Evolutionary conservation across 2,329 filamentous ascomycete species (phyloP).

Genomic region (Aureobasidium uvarum): DNA sequence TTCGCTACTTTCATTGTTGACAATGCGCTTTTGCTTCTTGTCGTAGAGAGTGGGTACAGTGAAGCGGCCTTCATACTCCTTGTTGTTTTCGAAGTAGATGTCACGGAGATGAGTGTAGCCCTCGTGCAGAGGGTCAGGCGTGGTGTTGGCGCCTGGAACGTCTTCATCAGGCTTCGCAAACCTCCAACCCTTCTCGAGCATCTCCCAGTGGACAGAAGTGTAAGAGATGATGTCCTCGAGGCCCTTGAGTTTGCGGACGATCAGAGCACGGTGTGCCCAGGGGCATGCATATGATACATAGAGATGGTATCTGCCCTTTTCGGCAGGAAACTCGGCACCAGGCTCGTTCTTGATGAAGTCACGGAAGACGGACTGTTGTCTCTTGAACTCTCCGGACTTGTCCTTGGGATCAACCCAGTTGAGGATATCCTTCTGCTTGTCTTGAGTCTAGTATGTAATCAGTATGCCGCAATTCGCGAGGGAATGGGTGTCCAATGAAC

Average conservation of each 20-base stretch:
- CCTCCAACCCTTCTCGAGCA: slow-evolving; percentile 74
- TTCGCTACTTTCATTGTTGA: slow-evolving; percentile 85
- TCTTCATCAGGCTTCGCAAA: slow-evolving; percentile 68
- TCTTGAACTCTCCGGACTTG: slow-evolving; percentile 88
- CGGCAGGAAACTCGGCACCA: slow-evolving; percentile 73
- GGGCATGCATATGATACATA: slow-evolving; percentile 94
- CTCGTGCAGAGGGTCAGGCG: slow-evolving; percentile 62
- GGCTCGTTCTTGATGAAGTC: slow-evolving; percentile 71
- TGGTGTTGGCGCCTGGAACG: slow-evolving; percentile 53
- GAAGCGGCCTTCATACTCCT: slow-evolving; percentile 72
- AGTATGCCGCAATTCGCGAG: background rate
- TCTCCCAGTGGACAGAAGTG: slow-evolving; percentile 91
- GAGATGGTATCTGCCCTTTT: slow-evolving; percentile 89
- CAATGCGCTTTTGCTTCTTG: slow-evolving; percentile 62
- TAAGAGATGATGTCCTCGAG: slow-evolving; percentile 77
- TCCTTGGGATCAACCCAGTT: slow-evolving; percentile 79
- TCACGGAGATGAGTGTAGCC: slow-evolving; percentile 73
- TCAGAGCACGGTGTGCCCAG: slow-evolving; percentile 87
- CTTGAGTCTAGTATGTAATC: slow-evolving; percentile 22
- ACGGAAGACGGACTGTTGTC: slow-evolving; percentile 78
- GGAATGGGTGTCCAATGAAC: background rate
- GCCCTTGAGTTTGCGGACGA: slow-evolving; percentile 86
- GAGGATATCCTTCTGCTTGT: slow-evolving; percentile 57
- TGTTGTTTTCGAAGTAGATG: slow-evolving; percentile 73
- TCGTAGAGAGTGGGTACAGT: slow-evolving; percentile 81